Evolutionary conservation across 768 basidiomycete genomes (phyloP).

Genomic region (Mrakia gelida): DNA sequence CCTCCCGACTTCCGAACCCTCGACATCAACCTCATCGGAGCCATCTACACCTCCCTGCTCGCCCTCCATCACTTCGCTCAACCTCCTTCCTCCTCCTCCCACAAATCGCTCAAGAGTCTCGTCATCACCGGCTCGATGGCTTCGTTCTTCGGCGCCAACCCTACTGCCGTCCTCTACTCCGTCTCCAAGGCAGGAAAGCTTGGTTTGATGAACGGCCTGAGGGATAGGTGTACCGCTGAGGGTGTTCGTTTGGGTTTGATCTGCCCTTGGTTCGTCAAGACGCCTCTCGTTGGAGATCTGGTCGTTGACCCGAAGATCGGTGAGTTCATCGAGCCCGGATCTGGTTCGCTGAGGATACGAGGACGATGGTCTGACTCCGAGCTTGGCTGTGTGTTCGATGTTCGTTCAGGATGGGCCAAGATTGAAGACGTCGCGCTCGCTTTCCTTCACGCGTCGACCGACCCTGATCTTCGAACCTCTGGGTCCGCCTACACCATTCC

Average conservation of each 20-base stretch:
- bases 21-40: slow-evolving; percentile 23
- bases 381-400: neutral
- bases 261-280: slow-evolving; percentile 26
- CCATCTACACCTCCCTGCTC: slow-evolving; percentile 21
- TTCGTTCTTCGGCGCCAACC: slow-evolving; percentile 7
- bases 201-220: slow-evolving; percentile 18
- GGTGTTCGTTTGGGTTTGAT: slow-evolving; percentile 14
- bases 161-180: slow-evolving; percentile 16
- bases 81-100: neutral
- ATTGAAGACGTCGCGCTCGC: slow-evolving; percentile 20
- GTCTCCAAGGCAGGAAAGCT: slow-evolving; percentile 21
- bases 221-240: slow-evolving; percentile 5
- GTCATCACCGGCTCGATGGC: slow-evolving; percentile 29
- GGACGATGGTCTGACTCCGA: too few relatives aligned
- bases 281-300: slow-evolving; percentile 15
- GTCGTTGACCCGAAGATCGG: neutral
- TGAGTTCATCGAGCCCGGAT: neutral
- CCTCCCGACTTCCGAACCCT: slow-evolving; percentile 26
- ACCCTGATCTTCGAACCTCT: neutral
- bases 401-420: slow-evolving; percentile 12
- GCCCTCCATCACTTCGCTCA: slow-evolving; percentile 24
- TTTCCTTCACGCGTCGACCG: slow-evolving; percentile 9
- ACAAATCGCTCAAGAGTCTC: slow-evolving; percentile 9
- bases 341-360: too few relatives aligned
- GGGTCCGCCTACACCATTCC: slow-evolving; percentile 21